Evolutionary conservation across 768 basidiomycete genomes (phyloP), one percentile per base, ranked within the genome.

Genomic region (Lentinula lateritia): DNA sequence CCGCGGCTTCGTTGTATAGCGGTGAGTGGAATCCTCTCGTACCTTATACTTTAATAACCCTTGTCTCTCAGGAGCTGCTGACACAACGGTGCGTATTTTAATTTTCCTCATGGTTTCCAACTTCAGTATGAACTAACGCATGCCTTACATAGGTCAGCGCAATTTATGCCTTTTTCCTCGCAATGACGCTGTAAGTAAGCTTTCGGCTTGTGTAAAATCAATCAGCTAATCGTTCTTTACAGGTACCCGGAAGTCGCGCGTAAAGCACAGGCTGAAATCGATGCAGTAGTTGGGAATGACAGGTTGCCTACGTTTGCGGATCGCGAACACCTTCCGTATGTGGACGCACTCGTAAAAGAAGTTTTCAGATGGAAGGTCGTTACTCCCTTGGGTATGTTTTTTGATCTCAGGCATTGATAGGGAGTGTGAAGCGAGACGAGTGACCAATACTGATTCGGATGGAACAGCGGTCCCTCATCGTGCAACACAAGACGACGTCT

Each of bases 181-280:
- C 85, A 41, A 78, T 88, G 77, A 70, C 82, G 2, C 75, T 85
- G 32, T 52, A 10, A 34, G 34, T 54, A 2, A 23, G 18, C 18
- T 5, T 52, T 52, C 50, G 5, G 6, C n/a, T 54, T n/a, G 8
- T 39, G 12, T 16, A 20, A 18, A 15, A 8, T 23, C 6, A 16
- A 18, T 54, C 9, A 54, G n/a, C 16, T 10, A 18, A 7, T 0
- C 81, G 87, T 63, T 87, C 85, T 72, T 75, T 88, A 50, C 85
- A 84, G 43, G 77, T 74, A 82, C 67, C 86, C 86, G 6, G 80
- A 81, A 46, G 83, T 73, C 34, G 78, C 78, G 64, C 80, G 75
- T 69, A 87, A 81, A 69, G 87, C 86, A 12, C 86, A 86, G 64
- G 75, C 74, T 59, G 87, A 88, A 71, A 80, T 88, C 63, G 87